These are phyloP conservation scores for Dothiorella sarmentorum DNA, from an alignment of 2,329 filamentous ascomycete genomes.

Conservation along the genomic window DNA sequence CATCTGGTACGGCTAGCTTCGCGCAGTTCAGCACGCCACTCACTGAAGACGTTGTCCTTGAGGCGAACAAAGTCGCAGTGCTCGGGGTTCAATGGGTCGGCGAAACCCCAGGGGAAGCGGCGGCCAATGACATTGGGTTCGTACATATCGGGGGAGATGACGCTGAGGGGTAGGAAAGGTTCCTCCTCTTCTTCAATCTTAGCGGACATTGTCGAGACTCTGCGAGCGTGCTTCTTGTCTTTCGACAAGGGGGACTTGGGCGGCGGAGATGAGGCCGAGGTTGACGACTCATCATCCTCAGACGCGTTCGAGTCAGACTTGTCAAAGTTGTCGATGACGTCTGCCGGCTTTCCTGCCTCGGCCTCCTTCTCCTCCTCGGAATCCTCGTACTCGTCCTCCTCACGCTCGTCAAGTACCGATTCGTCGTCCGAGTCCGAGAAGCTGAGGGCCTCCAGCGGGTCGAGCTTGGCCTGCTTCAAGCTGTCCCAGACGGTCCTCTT, in stretches of 20 bases:
- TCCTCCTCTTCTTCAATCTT: slow-evolving; percentile 36
- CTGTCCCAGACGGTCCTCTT: slow-evolving; percentile 89
- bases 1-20: slow-evolving; percentile 87
- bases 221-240: slow-evolving; percentile 33
- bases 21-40: slow-evolving; percentile 88
- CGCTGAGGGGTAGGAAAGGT: slow-evolving; percentile 81
- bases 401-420: slow-evolving; percentile 47
- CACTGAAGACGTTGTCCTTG: slow-evolving; percentile 86
- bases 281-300: slow-evolving; percentile 33
- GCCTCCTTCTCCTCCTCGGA: slow-evolving; percentile 30
- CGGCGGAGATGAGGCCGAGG: slow-evolving; percentile 31
- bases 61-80: slow-evolving; percentile 93
- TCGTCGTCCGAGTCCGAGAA: slow-evolving; percentile 63
- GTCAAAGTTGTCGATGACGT: slow-evolving; percentile 38
- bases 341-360: slow-evolving; percentile 20
- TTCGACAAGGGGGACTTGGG: slow-evolving; percentile 33
- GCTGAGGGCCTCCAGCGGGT: slow-evolving; percentile 82
- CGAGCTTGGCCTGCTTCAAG: slow-evolving; percentile 78
- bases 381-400: slow-evolving; percentile 46
- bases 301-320: slow-evolving; percentile 36
- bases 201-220: slow-evolving; percentile 39
- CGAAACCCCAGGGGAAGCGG: slow-evolving; percentile 94
- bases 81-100: slow-evolving; percentile 82
- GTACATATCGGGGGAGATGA: slow-evolving; percentile 91
- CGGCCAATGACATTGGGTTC: slow-evolving; percentile 76